Conservation (phyloP, 164 flowering plant species). For the Aristolochia californica region DNA sequence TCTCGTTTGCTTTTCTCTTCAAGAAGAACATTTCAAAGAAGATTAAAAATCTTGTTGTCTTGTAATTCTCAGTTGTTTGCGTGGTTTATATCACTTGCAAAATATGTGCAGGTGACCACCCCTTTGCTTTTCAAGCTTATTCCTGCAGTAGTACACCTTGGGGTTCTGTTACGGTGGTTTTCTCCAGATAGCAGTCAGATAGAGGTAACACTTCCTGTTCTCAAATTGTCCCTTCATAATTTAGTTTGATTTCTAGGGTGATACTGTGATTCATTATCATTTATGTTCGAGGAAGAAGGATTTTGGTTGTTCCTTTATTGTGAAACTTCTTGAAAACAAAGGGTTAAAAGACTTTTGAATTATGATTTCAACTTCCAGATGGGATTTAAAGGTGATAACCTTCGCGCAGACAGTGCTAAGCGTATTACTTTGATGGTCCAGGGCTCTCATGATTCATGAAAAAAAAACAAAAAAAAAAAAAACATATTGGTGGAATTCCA, state of each 20-base stretch:
- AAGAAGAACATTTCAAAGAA: too few relatives aligned
- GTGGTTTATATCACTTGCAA: too few relatives aligned
- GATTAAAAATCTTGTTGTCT: too few relatives aligned
- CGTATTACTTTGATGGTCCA: conserved; percentile 75
- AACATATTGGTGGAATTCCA: conserved; percentile 28
- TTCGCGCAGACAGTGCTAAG: conserved; percentile 78
- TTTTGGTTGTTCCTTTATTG: neutral
- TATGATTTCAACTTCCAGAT: conserved; percentile 49
- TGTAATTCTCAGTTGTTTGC: too few relatives aligned
- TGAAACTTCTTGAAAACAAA: neutral
- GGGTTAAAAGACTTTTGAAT: conserved; percentile 21
- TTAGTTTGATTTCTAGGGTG: too few relatives aligned
- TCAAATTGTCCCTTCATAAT: too few relatives aligned
- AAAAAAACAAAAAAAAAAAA: conserved; percentile 12
- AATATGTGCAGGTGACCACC: conserved; percentile 70
- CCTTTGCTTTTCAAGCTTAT: conserved; percentile 89
- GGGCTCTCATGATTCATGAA: conserved; percentile 75
- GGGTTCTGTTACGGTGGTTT: conserved; percentile 79
- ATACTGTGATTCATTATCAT: too few relatives aligned
- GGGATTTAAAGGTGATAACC: conserved; percentile 65
- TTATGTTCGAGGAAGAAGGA: conserved; percentile 9
- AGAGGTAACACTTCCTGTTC: conserved; percentile 40
- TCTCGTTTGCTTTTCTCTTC: too few relatives aligned
- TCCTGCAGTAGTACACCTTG: conserved; percentile 88
- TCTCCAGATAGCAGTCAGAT: conserved; percentile 42